Percentiles rank a stretch among this genome's conserved stretches.
These are phyloP conservation scores for Penicillium canariense DNA, from an alignment of 495 filamentous ascomycete species.

Conservation along the genomic window DNA sequence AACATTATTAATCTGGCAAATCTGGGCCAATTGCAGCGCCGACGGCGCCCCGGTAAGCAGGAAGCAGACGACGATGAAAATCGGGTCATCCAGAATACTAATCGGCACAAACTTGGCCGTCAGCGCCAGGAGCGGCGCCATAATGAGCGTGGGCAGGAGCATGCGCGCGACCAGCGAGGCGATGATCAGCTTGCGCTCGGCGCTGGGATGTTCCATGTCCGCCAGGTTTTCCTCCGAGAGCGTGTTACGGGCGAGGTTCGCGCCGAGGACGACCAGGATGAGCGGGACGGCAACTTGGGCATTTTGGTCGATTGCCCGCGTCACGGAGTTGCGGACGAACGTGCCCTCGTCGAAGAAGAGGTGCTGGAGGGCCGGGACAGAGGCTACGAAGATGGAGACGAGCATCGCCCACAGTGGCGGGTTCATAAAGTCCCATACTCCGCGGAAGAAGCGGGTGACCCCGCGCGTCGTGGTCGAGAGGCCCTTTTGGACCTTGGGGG, in stretches of 20 bases:
- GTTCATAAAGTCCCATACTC: constrained; percentile 93
- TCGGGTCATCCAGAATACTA: constrained; percentile 95
- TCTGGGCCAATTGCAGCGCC: constrained; percentile 92
- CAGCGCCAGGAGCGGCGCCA: constrained; percentile 90
- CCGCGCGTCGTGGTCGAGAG: constrained; percentile 45
- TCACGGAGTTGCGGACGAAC: constrained; percentile 90
- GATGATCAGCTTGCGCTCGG: constrained; percentile 76
- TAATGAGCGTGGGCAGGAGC: constrained; percentile 86
- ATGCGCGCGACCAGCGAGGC: constrained; percentile 86
- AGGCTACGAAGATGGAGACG: constrained; percentile 80
- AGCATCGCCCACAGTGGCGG: constrained; percentile 98
- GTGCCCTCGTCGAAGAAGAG: constrained; percentile 88
- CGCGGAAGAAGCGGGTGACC: constrained; percentile 54
- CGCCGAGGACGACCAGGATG: constrained; percentile 94
- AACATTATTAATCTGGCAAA: constrained; percentile 97
- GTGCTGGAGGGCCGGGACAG: constrained; percentile 76
- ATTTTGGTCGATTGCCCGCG: constrained; percentile 77
- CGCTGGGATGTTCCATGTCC: constrained; percentile 56
- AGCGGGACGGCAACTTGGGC: constrained; percentile 91
- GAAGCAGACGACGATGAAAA: constrained; percentile 97
- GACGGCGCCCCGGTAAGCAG: constrained; percentile 91
- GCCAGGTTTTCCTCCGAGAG: constrained; percentile 55
- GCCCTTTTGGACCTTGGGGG: constrained; percentile 53
- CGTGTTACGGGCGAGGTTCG: constrained; percentile 82
- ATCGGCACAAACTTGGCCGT: constrained; percentile 88